Percentiles rank a stretch among this genome's conserved stretches.
Evolutionary conservation across 2,329 filamentous ascomycete genomes (phyloP).

Genomic region (Diplodia scrobiculata): DNA sequence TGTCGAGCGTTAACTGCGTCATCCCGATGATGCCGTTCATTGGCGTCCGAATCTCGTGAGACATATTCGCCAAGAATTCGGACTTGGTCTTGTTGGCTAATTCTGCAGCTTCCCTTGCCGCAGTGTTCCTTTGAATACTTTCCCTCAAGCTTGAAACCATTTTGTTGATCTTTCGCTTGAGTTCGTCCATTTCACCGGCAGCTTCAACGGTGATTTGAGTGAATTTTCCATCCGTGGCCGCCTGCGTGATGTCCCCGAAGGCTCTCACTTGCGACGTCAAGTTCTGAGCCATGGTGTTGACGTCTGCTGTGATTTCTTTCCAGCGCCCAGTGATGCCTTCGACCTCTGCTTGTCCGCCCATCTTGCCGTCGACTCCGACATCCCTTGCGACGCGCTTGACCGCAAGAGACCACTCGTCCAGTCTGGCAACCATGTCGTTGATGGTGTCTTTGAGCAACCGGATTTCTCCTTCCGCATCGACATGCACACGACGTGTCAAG

Average conservation of each 20-base stretch:
- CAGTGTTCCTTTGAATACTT: constrained; percentile 94
- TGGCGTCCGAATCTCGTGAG: constrained; percentile 93
- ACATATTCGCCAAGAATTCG: constrained; percentile 98
- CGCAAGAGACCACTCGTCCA: constrained; percentile 95
- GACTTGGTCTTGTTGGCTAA: constrained; percentile 98
- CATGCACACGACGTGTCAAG: constrained; percentile 93
- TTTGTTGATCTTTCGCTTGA: constrained; percentile 98
- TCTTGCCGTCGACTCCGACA: constrained; percentile 96
- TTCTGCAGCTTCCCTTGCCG: constrained; percentile 92
- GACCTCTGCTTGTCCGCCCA: constrained; percentile 95
- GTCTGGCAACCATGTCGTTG: constrained; percentile 96
- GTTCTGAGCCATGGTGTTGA: constrained; percentile 84
- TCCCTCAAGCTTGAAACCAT: constrained; percentile 97
- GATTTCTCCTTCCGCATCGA: constrained; percentile 93
- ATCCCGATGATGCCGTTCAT: constrained; percentile 99
- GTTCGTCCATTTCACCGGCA: constrained; percentile 97
- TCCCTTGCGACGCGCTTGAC: constrained; percentile 95
- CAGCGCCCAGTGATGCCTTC: constrained; percentile 89
- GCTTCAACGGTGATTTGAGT: constrained; percentile 96
- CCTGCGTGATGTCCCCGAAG: constrained; percentile 97
- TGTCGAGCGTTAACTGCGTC: constrained; percentile 95
- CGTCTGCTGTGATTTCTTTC: constrained; percentile 97
- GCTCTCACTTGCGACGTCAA: constrained; percentile 95
- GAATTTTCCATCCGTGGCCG: constrained; percentile 95
- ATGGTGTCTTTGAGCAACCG: constrained; percentile 92